Evolutionary conservation across 371 early-diverging fungal genomes (phyloP), one percentile per base, ranked within the genome.

Genomic region (Massospora cicadina): DNA sequence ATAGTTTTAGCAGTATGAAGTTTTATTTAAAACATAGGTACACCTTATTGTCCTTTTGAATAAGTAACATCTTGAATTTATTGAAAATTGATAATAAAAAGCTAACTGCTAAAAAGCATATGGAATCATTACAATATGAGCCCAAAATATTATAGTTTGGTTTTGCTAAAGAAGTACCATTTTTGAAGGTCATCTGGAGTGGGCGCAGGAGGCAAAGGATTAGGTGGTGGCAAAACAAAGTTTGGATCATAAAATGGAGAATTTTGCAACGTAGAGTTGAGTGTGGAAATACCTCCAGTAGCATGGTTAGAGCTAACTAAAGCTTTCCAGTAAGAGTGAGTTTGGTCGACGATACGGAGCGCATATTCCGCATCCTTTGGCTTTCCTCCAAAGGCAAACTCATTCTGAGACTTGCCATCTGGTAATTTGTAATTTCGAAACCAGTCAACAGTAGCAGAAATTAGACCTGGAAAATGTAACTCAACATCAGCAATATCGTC

Each of bases 361-460:
- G 62, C 62, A 26, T 33, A 62, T 25, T 62, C 21, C 7, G 21
- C 43, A 23, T 62, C 43, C 53, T 21, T 23, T 23, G 43, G 43
- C 23, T 62, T 62, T 2, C 43, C 62, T 13, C 53, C 43, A 33
- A 98, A 95, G 53, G 97, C 99, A 79, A 99, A 99, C 75, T 85
- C 76, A 81, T 99, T 99, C 76, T 88, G 90, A 61, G 91, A 91
- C 81, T 98, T 98, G 65, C 97, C 97, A 80, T 98, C 98, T 28
- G 99, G 98, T 72, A 99, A 87, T 81, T 99, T 99, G 86, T 99
- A 99, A 73, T 95, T 85, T 69, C 90, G 89, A 88, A 99, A 98
- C 98, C 99, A 99, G 71, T 93, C 90, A 71, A 87, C 85, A 53
- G 98, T 93, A 56, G 92, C 92, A 64, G 89, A 86, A 54, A 99